Percentiles rank a stretch among this genome's conserved stretches.
Evolutionary conservation across 2,329 filamentous ascomycete genomes (phyloP).

Genomic region (Helicocarpus griseus): DNA sequence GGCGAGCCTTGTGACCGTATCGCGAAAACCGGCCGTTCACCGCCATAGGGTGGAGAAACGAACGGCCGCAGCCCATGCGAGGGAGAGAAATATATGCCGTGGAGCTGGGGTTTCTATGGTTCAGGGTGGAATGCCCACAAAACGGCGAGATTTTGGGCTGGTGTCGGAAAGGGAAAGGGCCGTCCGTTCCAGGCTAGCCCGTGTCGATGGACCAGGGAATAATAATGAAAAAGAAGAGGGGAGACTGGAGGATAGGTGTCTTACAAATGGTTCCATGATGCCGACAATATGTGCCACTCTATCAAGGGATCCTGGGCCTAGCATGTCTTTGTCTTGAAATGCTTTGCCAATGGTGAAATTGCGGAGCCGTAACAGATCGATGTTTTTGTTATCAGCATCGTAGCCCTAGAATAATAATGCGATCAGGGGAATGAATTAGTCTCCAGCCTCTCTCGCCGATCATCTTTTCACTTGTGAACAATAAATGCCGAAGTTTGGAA

Average conservation of each 20-base stretch:
- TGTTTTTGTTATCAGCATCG: constrained; percentile 62
- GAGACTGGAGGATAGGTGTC: constrained; percentile 24
- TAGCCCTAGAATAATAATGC: constrained; percentile 60
- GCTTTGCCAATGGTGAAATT: constrained; percentile 66
- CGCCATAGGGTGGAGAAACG: constrained; percentile 1
- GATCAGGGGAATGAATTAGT: constrained; percentile 11
- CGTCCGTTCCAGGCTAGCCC: background rate
- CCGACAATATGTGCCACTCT: constrained; percentile 56
- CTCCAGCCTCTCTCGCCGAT: constrained; percentile 7
- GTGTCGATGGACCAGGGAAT: constrained; percentile 4
- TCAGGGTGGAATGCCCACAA: background rate
- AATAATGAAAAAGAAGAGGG: constrained; percentile 12
- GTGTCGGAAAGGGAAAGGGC: constrained; percentile 5
- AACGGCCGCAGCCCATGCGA: background rate
- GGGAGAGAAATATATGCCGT: background rate
- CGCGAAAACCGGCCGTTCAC: background rate
- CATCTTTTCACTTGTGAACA: background rate
- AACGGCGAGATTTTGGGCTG: background rate
- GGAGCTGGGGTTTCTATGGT: background rate
- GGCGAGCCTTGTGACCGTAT: background rate
- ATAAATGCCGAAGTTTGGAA: constrained; percentile 1
- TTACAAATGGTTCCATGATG: constrained; percentile 70
- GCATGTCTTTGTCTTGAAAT: constrained; percentile 56
- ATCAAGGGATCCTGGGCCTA: constrained; percentile 52
- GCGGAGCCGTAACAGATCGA: constrained; percentile 67